phyloP scores from a whole-genome alignment of 495 filamentous ascomycete genomes.

The Neurospora sp. region DNA sequence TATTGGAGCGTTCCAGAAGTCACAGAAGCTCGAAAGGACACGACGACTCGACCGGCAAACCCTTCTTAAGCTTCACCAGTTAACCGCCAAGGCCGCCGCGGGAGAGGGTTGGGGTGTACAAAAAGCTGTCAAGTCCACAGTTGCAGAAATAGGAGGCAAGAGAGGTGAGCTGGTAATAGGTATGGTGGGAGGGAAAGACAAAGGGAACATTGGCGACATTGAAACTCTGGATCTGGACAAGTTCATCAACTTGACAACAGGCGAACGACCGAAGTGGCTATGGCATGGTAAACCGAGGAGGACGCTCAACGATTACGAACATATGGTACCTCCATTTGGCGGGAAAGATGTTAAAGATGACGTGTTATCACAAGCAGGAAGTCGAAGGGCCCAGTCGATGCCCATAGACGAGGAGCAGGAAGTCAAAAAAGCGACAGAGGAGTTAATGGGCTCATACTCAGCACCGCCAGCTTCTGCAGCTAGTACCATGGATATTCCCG shows the following conservation, averaged over 20 bases:
- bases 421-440: slow-evolving; percentile 27
- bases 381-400: slow-evolving; percentile 38
- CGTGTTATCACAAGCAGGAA: slow-evolving; percentile 25
- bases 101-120: slow-evolving; percentile 65
- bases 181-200: slow-evolving; percentile 82
- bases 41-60: slow-evolving; percentile 75
- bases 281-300: slow-evolving; percentile 78
- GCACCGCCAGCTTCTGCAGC: slow-evolving; percentile 27
- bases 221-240: slow-evolving; percentile 84
- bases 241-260: slow-evolving; percentile 65
- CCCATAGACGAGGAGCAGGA: slow-evolving; percentile 39
- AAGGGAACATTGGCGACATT: slow-evolving; percentile 80
- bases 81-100: slow-evolving; percentile 79
- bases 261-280: slow-evolving; percentile 80
- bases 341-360: slow-evolving; percentile 41
- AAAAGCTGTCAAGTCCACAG: slow-evolving; percentile 87
- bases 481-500: slow-evolving; percentile 24
- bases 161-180: slow-evolving; percentile 88
- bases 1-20: slow-evolving; percentile 81
- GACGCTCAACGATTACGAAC: slow-evolving; percentile 37
- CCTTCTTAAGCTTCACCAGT: slow-evolving; percentile 65
- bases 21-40: slow-evolving; percentile 67
- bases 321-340: slow-evolving; percentile 50
- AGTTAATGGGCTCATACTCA: slow-evolving; percentile 25
- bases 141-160: slow-evolving; percentile 91